Conservation (phyloP, 352 stramenopile genomes). For the Pythium sp. region DNA sequence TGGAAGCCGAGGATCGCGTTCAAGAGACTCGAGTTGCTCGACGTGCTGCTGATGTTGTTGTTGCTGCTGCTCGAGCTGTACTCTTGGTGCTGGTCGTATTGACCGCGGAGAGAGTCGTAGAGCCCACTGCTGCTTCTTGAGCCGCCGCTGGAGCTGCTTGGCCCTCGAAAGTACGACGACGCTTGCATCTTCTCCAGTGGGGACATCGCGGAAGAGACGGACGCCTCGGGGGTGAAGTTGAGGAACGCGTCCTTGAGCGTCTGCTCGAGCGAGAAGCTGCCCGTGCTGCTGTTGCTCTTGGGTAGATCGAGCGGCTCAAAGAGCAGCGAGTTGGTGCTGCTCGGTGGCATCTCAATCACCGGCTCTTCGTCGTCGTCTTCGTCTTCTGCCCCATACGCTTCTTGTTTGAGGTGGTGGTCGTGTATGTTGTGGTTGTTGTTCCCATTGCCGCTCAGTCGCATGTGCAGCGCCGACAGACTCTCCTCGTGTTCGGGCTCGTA, state of each 20-base stretch:
- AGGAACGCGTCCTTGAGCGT: constrained; percentile 31
- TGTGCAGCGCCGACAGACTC: neutral
- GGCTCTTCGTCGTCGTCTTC: constrained; percentile 5
- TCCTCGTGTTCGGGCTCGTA: constrained; percentile 14
- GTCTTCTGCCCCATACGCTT: neutral
- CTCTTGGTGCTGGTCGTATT: constrained; percentile 11
- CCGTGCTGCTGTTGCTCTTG: constrained; percentile 12
- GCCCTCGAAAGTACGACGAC: neutral
- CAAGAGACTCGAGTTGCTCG: constrained; percentile 11
- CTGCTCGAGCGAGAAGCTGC: constrained; percentile 18
- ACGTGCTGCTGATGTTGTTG: neutral
- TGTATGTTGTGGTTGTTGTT: neutral
- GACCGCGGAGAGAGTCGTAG: constrained; percentile 3
- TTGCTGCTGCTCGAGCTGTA: neutral
- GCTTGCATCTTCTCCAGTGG: constrained; percentile 7
- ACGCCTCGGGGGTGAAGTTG: constrained; percentile 20
- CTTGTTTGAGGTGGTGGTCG: neutral
- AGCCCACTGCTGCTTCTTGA: neutral
- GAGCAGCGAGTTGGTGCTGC: constrained; percentile 22
- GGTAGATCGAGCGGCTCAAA: constrained; percentile 20
- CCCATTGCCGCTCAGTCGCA: constrained; percentile 9
- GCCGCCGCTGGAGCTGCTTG: neutral
- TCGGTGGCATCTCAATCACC: constrained; percentile 13
- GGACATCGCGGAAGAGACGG: constrained; percentile 8
- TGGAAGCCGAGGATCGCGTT: constrained; percentile 15